Evolutionary conservation across 2,329 filamentous ascomycete species (phyloP).

Genomic region (Paecilomyces fulvus): DNA sequence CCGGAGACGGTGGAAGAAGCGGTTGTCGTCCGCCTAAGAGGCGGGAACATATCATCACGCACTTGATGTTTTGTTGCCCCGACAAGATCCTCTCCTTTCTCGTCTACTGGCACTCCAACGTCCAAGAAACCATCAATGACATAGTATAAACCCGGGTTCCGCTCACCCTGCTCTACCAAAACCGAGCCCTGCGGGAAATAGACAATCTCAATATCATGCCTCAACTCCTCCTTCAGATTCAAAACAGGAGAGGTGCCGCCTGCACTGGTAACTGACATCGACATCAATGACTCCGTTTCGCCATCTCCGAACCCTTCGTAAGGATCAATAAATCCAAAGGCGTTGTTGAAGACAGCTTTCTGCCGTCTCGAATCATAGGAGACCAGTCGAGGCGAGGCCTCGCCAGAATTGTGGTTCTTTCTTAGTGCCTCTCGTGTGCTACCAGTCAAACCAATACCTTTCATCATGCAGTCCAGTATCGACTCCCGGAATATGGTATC

Average conservation of each 20-base stretch:
- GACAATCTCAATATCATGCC: conserved; percentile 90
- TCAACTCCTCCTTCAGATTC: conserved; percentile 66
- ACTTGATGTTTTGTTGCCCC: conserved; percentile 23
- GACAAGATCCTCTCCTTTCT: conserved; percentile 41
- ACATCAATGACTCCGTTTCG: conserved; percentile 76
- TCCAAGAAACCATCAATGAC: conserved; percentile 96
- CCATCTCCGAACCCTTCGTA: conserved; percentile 66
- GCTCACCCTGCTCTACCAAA: conserved; percentile 89
- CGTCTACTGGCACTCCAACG: conserved; percentile 70
- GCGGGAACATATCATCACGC: conserved; percentile 35
- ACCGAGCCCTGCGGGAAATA: conserved; percentile 94
- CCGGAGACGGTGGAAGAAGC: conserved; percentile 21
- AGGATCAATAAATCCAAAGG: conserved; percentile 83
- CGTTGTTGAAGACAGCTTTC: conserved; percentile 73
- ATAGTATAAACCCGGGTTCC: conserved; percentile 95
- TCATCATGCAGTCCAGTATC: conserved; percentile 92
- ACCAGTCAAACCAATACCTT: conserved; percentile 70
- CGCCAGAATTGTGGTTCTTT: conserved; percentile 61
- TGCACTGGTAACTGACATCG: conserved; percentile 56
- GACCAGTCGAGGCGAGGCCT: conserved; percentile 74
- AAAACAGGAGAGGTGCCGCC: conserved; percentile 56
- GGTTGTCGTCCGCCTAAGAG: conserved; percentile 38
- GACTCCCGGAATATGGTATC: conserved; percentile 82
- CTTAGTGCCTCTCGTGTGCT: conserved; percentile 56
- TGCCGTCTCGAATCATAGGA: conserved; percentile 76